Percentiles rank a stretch among this genome's conserved stretches.
phyloP scores from a whole-genome alignment of 352 stramenopile species.

The Pythium periplocum region DNA sequence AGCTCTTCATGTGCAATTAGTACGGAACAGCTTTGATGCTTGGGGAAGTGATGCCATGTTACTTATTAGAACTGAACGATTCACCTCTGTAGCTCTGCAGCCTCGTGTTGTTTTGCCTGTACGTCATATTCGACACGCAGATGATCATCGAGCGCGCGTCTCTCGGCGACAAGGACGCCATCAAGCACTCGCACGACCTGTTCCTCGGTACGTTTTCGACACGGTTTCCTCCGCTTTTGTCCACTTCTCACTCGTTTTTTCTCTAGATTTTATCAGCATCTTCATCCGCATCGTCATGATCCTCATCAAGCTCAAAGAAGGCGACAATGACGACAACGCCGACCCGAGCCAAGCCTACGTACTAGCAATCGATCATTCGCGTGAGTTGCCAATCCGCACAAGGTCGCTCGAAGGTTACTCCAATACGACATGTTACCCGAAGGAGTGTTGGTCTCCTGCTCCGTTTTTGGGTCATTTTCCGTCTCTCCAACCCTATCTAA shows the following conservation, averaged over 20 bases:
- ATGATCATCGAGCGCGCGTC: constrained; percentile 88
- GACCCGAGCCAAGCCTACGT: too few relatives aligned
- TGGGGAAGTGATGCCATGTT: background rate
- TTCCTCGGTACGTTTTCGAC: constrained; percentile 59
- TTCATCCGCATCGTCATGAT: constrained; percentile 86
- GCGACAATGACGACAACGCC: constrained; percentile 19
- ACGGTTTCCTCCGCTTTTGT: background rate
- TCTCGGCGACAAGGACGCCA: constrained; percentile 76
- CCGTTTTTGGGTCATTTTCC: too few relatives aligned
- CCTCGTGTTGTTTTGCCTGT: constrained; percentile 86
- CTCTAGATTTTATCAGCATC: constrained; percentile 78
- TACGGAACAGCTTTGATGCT: constrained; percentile 16
- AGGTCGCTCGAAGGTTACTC: too few relatives aligned
- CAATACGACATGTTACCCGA: too few relatives aligned
- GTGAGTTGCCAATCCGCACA: too few relatives aligned
- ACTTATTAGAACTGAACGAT: background rate
- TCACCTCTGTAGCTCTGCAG: constrained; percentile 49
- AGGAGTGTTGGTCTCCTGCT: too few relatives aligned
- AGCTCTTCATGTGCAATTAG: constrained; percentile 56
- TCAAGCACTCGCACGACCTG: constrained; percentile 78
- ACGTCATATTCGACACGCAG: constrained; percentile 89
- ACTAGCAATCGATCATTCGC: too few relatives aligned
- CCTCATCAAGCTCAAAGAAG: constrained; percentile 54
- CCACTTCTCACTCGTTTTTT: constrained; percentile 4
- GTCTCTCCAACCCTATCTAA: too few relatives aligned